phyloP scores from a whole-genome alignment of 2,329 filamentous ascomycete species.

The Ceratocystis colombiana region DNA sequence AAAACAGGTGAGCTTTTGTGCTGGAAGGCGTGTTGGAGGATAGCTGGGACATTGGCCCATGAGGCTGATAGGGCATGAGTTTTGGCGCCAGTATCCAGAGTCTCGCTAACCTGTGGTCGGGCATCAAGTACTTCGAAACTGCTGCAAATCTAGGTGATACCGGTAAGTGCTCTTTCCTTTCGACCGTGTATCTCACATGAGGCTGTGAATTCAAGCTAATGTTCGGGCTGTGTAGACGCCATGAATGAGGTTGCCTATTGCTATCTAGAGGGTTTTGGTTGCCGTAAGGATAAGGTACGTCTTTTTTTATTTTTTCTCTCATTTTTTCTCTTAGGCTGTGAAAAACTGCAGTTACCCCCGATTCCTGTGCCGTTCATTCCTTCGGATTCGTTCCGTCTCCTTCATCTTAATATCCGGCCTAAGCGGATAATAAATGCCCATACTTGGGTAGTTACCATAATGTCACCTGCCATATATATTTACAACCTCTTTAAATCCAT shows the following conservation, averaged over 20 bases:
- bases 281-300: constrained; percentile 96
- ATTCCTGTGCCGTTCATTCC: no score
- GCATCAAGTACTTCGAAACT: constrained; percentile 78
- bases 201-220: background rate
- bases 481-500: no score
- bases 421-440: no score
- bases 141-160: constrained; percentile 93
- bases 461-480: no score
- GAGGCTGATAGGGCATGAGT: background rate
- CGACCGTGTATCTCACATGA: background rate
- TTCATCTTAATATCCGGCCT: no score
- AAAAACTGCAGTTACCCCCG: no score
- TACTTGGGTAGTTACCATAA: no score
- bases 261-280: constrained; percentile 91
- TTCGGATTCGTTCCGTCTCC: no score
- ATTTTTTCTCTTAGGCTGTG: no score
- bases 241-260: constrained; percentile 98
- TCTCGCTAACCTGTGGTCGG: background rate
- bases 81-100: background rate
- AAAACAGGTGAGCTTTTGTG: constrained; percentile 45
- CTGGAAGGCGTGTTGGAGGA: background rate
- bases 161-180: constrained; percentile 37
- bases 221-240: constrained; percentile 51
- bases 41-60: background rate
- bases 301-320: constrained; percentile 14